A percentile compares a stretch with the other conserved stretches of the same genome.
Conservation (phyloP, 139 green algal genomes). For the Gonium pectorale region DNA sequence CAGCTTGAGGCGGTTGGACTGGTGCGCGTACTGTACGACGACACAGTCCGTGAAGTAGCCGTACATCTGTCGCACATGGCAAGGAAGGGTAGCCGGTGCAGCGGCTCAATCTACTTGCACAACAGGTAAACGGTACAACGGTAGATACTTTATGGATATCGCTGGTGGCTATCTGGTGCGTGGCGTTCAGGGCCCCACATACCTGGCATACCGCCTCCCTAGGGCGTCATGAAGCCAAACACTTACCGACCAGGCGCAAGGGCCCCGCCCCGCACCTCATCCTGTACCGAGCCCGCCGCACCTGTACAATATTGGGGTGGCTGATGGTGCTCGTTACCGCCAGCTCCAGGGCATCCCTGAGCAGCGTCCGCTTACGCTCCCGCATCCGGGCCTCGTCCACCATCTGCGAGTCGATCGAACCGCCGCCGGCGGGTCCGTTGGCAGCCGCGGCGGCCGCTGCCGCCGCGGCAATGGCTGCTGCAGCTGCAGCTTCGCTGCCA, state of each 20-base stretch:
- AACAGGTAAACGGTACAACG: no score
- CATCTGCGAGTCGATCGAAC: not conserved
- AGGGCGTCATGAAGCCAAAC: no score
- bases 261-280: not conserved
- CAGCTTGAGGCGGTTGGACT: slow-evolving; percentile 39
- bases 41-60: slow-evolving; percentile 43
- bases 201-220: no score
- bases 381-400: slow-evolving; percentile 18
- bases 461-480: not conserved
- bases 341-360: slow-evolving; percentile 43
- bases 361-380: not conserved
- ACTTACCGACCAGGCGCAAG: no score
- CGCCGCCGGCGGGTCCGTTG: not conserved
- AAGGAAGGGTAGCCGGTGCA: no score
- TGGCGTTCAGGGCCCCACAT: no score
- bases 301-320: slow-evolving; percentile 53
- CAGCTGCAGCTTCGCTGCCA: not conserved
- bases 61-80: slow-evolving; percentile 41
- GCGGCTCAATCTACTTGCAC: no score
- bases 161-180: no score
- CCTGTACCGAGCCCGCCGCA: not conserved
- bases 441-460: not conserved
- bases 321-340: slow-evolving; percentile 52
- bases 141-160: no score
- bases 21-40: slow-evolving; percentile 32